Evolutionary conservation across 164 flowering plant species (phyloP), one percentile per base, ranked within the genome.

Genomic region (Chimonanthus salicifolius): DNA sequence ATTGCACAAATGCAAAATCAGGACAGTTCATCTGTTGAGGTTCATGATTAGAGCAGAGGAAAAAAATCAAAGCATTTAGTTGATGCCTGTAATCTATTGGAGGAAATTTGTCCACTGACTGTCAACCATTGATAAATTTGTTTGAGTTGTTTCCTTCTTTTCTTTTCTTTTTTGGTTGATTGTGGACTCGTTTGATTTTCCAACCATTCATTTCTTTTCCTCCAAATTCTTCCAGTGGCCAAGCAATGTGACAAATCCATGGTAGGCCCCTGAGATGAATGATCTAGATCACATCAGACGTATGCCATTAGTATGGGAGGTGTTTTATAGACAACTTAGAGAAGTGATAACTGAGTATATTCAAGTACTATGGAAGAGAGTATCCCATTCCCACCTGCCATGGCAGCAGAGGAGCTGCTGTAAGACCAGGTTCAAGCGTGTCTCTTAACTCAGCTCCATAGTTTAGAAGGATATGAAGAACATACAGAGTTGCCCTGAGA

Each of bases 401-500:
- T 47, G 99, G 92, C 77, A 85, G 85, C 81, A 91, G 78, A 73
- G 99, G 94, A 76, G 89, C 89, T 51, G 80, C 76, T n/a, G 85
- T 86, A 75, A 94, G 92, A 78, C 87, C 88, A 75, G 89, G 76
- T 82, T 87, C 95, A 83, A 94, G 87, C 8, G 83, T 85, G 76
- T 92, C 97, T 78, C 85, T 82, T 67, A 94, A 82, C 84, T 94
- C 99, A 77, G 84, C 86, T 51, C 99, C 97, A 84, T 83, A 94
- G 78, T 88, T 91, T 65, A 92, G 92, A 83, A 94, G 90, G 74
- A 92, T 91, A 64, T 88, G 89, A 64, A 92, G 79, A 51, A 94
- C 82, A 77, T 88, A 90, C 64, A 94, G 80, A 63, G 89, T 91
- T 58, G 99, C 95, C 83, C 90, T 83, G 68, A 91, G 81, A 70